Evolutionary conservation across 2,329 filamentous ascomycete species (phyloP).

Genomic region (Kalmusia sp.): DNA sequence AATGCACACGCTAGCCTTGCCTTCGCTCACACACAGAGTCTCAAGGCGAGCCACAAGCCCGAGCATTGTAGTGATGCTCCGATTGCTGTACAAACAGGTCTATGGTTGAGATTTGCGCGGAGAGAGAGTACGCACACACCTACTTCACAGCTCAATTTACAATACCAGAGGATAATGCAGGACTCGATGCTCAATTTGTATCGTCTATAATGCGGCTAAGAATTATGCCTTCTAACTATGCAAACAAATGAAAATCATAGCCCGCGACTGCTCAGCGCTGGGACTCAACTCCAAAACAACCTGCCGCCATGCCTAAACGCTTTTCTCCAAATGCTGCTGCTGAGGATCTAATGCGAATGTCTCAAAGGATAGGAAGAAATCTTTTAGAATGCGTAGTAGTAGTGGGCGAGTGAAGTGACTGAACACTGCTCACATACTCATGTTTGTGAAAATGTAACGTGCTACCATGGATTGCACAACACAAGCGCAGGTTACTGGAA

Average conservation of each 20-base stretch:
- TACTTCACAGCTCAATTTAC: too few relatives aligned
- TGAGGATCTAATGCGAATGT: background rate
- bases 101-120: too few relatives aligned
- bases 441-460: too few relatives aligned
- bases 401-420: too few relatives aligned
- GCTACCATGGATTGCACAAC: too few relatives aligned
- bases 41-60: background rate
- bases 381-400: too few relatives aligned
- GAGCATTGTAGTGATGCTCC: too few relatives aligned
- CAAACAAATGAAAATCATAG: slow-evolving; percentile 1
- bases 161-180: background rate
- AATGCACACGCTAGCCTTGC: background rate
- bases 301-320: background rate
- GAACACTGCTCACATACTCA: too few relatives aligned
- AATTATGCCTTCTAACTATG: background rate
- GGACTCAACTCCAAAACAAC: slow-evolving; percentile 2
- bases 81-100: too few relatives aligned
- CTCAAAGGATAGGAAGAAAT: background rate
- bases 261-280: background rate
- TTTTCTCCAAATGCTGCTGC: background rate
- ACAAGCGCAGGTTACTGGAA: too few relatives aligned
- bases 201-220: background rate
- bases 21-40: background rate
- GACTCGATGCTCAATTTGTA: background rate
- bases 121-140: too few relatives aligned